Evolutionary conservation across 352 stramenopile genomes (phyloP).

Genomic region (Phytophthora nicotianae): DNA sequence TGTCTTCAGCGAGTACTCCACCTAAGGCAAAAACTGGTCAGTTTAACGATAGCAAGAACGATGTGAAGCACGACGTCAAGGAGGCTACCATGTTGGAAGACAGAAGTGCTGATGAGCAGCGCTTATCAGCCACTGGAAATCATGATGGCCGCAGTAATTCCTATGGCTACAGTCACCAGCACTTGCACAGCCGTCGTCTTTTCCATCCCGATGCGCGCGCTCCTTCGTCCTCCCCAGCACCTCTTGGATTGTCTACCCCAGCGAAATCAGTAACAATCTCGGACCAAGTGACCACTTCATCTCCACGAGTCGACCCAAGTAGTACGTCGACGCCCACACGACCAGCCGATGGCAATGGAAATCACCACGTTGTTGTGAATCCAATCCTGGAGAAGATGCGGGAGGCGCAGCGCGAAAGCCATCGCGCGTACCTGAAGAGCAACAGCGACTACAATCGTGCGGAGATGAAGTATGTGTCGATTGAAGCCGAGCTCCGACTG

Average conservation of each 20-base stretch:
- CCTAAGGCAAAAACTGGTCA: slow-evolving; percentile 9
- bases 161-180: slow-evolving; percentile 20
- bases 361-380: slow-evolving; percentile 33
- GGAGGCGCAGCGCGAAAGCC: slow-evolving; percentile 48
- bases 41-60: slow-evolving; percentile 2
- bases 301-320: slow-evolving; percentile 18
- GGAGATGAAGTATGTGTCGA: slow-evolving; percentile 56
- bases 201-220: slow-evolving; percentile 14
- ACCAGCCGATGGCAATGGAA: slow-evolving; percentile 8
- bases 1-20: not conserved
- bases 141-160: slow-evolving; percentile 10
- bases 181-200: slow-evolving; percentile 12
- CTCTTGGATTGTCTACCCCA: slow-evolving; percentile 11
- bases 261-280: slow-evolving; percentile 15
- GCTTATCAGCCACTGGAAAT: not conserved
- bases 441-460: slow-evolving; percentile 61
- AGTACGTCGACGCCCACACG: slow-evolving; percentile 14
- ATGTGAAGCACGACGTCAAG: not conserved
- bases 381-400: slow-evolving; percentile 44
- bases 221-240: slow-evolving; percentile 20
- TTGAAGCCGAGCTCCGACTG: slow-evolving; percentile 59
- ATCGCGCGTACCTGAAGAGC: slow-evolving; percentile 58
- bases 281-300: slow-evolving; percentile 20
- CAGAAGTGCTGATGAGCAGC: slow-evolving; percentile 5
- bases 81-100: slow-evolving; percentile 3